Evolutionary conservation across 306 rosid genomes (phyloP).

Genomic region (Cajanus cajan): DNA sequence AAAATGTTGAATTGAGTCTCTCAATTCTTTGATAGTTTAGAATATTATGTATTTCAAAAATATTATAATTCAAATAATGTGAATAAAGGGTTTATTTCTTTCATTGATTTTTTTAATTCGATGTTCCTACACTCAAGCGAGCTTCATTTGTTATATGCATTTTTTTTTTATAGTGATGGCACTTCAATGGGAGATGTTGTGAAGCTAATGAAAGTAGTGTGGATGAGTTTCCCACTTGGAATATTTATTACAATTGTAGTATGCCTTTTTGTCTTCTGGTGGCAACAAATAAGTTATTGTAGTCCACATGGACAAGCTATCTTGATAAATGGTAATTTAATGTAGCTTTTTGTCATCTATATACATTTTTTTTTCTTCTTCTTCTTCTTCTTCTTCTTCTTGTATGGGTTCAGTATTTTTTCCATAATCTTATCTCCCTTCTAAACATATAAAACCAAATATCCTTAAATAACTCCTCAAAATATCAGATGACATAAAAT

Average conservation of each 20-base stretch:
- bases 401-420: neutral
- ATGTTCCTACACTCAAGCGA: neutral
- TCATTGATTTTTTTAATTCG: neutral
- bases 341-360: neutral
- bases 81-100: neutral
- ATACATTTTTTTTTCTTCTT: neutral
- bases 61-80: conserved; percentile 1
- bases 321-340: conserved; percentile 76
- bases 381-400: too few species aligned
- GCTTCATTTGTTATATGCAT: conserved; percentile 5
- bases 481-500: neutral
- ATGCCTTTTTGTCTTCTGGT: conserved; percentile 72
- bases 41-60: conserved; percentile 5
- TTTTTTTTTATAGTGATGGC: conserved; percentile 53
- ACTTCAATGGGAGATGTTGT: conserved; percentile 57
- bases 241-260: conserved; percentile 61
- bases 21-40: conserved; percentile 12
- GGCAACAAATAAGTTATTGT: conserved; percentile 60
- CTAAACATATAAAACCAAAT: neutral
- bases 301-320: conserved; percentile 82
- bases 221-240: conserved; percentile 88
- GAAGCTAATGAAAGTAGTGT: conserved; percentile 83
- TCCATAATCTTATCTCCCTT: conserved; percentile 8
- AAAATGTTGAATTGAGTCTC: conserved; percentile 8
- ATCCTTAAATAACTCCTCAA: conserved; percentile 19